Base-by-base conservation (phyloP, 306 rosid species). In the Aeschynomene evenia region DNA sequence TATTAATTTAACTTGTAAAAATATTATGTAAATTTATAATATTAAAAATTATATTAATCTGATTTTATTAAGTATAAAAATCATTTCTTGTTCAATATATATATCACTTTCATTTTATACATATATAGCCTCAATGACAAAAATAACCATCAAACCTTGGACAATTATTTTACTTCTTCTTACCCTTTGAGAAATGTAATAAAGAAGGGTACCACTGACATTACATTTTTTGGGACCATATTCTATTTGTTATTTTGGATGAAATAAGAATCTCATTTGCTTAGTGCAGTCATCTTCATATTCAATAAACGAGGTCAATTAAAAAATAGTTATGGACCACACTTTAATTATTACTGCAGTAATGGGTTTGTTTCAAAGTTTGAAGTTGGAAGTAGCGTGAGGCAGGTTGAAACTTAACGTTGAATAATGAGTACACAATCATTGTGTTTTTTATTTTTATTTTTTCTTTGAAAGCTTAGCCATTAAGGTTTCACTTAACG, bases 391-490 rank as follows among this genome's bases (percentile, higher is more conserved):
- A 55, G 68, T 24, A 11, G 39, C 15, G 55, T 53, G 48, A 62
- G 49, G 54, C 68, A 73, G 43, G 72, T 73, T 63, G 54, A 19
- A 68, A n/a, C n/a, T n/a, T n/a, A n/a, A 77, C 54, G 29, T 62
- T 61, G 36, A 46, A 42, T 26, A 13, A n/a, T 40, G 10, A 36
- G 26, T 53, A 37, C 11, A 10, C 7, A 39, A 75, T 42, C 0
- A 71, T 58, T 66, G 46, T 66, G 54, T 24, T 2, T 23, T 1
- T 14, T 0, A 11, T 28, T n/a, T n/a, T n/a, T n/a, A n/a, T n/a
- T n/a, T n/a, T n/a, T n/a, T n/a, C 15, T 76, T 76, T 48, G 33
- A 73, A 74, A 66, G 71, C 83, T 82, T 82, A 74, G 66, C 43
- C 70, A 20, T 37, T 74, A 82, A 82, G 83, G 31, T 55, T 77